Evolutionary conservation across 768 basidiomycete species (phyloP).

Genomic region (Clathrus columnatus): DNA sequence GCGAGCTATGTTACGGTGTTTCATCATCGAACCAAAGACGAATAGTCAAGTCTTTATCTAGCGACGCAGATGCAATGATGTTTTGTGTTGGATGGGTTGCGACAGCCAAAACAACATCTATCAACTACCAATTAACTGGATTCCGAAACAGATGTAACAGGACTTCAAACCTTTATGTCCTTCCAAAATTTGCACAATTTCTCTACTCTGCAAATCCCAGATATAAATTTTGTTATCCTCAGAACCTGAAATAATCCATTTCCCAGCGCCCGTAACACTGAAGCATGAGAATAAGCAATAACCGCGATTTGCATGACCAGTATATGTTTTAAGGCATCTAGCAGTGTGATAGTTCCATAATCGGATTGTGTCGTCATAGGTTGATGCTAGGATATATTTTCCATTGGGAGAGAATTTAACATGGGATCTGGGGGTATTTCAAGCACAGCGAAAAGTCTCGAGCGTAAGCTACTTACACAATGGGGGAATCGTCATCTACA

Average conservation of each 20-base stretch:
- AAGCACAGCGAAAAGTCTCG: slow-evolving; percentile 1
- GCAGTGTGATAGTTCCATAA: slow-evolving; percentile 92
- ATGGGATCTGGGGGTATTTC: slow-evolving; percentile 49
- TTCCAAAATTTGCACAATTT: slow-evolving; percentile 65
- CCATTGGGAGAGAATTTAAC: slow-evolving; percentile 92
- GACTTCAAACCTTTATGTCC: slow-evolving; percentile 73
- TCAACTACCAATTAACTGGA: slow-evolving; percentile 15
- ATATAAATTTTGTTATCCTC: slow-evolving; percentile 85
- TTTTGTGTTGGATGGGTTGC: slow-evolving; percentile 67
- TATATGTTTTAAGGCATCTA: slow-evolving; percentile 87
- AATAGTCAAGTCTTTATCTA: slow-evolving; percentile 84
- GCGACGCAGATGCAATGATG: slow-evolving; percentile 80
- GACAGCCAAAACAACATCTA: slow-evolving; percentile 70
- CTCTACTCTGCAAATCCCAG: slow-evolving; percentile 81
- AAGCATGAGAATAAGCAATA: slow-evolving; percentile 73
- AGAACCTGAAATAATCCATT: slow-evolving; percentile 78
- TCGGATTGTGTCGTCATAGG: slow-evolving; percentile 90
- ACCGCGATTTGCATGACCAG: slow-evolving; percentile 77
- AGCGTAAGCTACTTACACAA: slow-evolving; percentile 46
- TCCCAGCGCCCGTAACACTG: slow-evolving; percentile 52
- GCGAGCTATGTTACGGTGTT: no score
- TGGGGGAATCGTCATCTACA: slow-evolving; percentile 93
- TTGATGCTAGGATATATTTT: slow-evolving; percentile 78
- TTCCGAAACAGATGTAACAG: background rate
- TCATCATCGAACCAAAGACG: slow-evolving; percentile 66